Conservation (phyloP, 495 filamentous ascomycete genomes). For the Penicillium arizonense region DNA sequence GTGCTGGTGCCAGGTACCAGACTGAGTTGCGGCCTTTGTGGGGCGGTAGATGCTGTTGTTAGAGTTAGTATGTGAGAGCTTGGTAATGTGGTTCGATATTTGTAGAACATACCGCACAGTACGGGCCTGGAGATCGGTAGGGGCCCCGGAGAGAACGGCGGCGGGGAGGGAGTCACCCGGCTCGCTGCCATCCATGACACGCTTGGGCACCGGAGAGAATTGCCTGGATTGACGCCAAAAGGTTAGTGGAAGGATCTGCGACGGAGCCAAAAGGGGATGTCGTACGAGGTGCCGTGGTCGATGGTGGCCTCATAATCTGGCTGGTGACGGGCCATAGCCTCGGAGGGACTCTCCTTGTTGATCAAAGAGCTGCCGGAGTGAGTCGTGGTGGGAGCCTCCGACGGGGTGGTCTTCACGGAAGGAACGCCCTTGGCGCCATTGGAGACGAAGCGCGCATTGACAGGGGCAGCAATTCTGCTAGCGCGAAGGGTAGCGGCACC, state of each 20-base stretch:
- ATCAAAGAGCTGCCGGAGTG: conserved; percentile 46
- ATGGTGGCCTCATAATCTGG: conserved; percentile 76
- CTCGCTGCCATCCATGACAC: conserved; percentile 88
- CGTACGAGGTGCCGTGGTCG: conserved; percentile 82
- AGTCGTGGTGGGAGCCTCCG: conserved; percentile 39
- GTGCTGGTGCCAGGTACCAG: conserved; percentile 75
- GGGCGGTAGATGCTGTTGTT: conserved; percentile 77
- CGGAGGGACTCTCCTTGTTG: conserved; percentile 49
- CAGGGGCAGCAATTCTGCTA: conserved; percentile 27
- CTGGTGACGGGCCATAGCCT: conserved; percentile 59
- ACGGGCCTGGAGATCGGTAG: conserved; percentile 86
- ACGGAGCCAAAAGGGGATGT: neutral
- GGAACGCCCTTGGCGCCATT: conserved; percentile 21
- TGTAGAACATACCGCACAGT: conserved; percentile 72
- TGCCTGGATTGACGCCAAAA: conserved; percentile 45
- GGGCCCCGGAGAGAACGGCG: conserved; percentile 87
- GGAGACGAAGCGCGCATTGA: conserved; percentile 40
- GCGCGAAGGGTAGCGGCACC: conserved; percentile 37
- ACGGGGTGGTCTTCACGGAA: conserved; percentile 38
- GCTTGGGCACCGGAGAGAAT: conserved; percentile 86
- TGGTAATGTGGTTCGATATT: neutral
- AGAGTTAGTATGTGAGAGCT: conserved; percentile 18
- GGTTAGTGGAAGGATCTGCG: conserved; percentile 21
- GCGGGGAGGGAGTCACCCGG: conserved; percentile 71
- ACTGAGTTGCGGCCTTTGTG: conserved; percentile 90